A percentile compares a stretch with the other conserved stretches of the same genome.
phyloP scores from a whole-genome alignment of 768 basidiomycete genomes.

The Phanerochaete carnosa region DNA sequence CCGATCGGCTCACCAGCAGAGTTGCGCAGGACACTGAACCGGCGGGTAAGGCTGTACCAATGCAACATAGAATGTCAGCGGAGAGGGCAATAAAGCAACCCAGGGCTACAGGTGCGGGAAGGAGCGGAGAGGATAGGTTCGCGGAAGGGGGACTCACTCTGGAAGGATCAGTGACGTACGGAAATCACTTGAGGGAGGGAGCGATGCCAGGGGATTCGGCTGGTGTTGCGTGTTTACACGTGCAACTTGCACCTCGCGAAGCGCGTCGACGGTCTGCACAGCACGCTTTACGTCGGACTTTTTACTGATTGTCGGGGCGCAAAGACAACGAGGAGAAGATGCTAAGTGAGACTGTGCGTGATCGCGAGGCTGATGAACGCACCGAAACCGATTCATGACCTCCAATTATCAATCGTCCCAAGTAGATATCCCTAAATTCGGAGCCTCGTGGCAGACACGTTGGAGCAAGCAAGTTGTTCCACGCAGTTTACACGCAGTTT shows the following conservation, averaged over 20 bases:
- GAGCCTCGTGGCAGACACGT: constrained; percentile 70
- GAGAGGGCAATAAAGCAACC: constrained; percentile 8
- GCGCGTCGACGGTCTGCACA: constrained; percentile 32
- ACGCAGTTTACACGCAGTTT: constrained; percentile 6
- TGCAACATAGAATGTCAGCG: constrained; percentile 19
- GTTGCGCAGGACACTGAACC: constrained; percentile 76
- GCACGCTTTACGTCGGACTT: constrained; percentile 67
- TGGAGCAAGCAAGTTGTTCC: constrained; percentile 27
- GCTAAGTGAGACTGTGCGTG: constrained; percentile 1
- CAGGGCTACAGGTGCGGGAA: constrained; percentile 13
- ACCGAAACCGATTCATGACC: constrained; percentile 82
- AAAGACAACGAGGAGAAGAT: constrained; percentile 18
- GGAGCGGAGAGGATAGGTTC: constrained; percentile 15
- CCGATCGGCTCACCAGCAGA: constrained; percentile 63
- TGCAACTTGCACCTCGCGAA: constrained; percentile 18
- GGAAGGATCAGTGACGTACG: constrained; percentile 84
- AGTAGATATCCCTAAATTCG: constrained; percentile 17
- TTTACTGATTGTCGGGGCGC: constrained; percentile 48
- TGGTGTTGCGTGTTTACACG: constrained; percentile 12
- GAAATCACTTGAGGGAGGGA: constrained; percentile 74
- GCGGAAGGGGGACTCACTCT: constrained; percentile 52
- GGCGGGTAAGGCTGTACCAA: constrained; percentile 64
- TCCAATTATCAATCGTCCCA: constrained; percentile 12
- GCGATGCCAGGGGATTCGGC: constrained; percentile 44
- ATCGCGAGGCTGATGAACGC: constrained; percentile 17